Evolutionary conservation across 176 grass and related monocot species (phyloP), one percentile per base, ranked within the genome.

Genomic region (Phoenix dactylifera): DNA sequence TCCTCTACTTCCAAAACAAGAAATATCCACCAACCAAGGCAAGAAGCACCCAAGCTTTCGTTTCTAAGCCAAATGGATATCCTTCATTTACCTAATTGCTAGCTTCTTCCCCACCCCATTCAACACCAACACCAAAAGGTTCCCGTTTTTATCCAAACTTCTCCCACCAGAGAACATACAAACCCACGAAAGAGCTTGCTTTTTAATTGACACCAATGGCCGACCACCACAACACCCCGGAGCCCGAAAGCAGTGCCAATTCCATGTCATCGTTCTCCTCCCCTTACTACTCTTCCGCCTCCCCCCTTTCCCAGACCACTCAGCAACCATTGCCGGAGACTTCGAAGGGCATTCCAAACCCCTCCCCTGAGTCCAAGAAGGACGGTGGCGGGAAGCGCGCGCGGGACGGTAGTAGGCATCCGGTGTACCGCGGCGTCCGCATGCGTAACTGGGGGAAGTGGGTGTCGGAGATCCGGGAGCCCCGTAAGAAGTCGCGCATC

Each of bases 401-500:
- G 71, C 52, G 15, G 22, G 54, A 16, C 3, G 32, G 15, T 28
- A 15, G 18, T 7, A 17, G 44, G 48, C 57, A 71, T 15, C 63
- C 75, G 25, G 30, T 84, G 28, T 95, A 85, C 77, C 72, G 83
- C 4, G 92, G 92, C 35, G 87, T 97, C 28, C 70, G 92, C 55
- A 97, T 88, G 74, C 67, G 92, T 2, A 82, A 71, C 57, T 97
- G 92, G 92, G 92, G 92, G 4, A 89, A 90, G 76, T 97, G 92
- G 92, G 92, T 97, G 51, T 91, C 92, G 17, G 92, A 97, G 84
- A 97, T 97, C 72, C 77, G 92, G 59, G 87, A 97, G 74, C 92
- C 92, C 12, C 84, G 92, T 12, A 97, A 97, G 87, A 91, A 97
- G 80, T 97, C 92, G 5, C 80, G 92, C 58, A 97, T 97, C 67